Percentiles rank a stretch among this genome's conserved stretches.
These are phyloP conservation scores for Hirsutella thompsonii DNA, from an alignment of 2,329 filamentous ascomycete genomes.

Conservation along the genomic window DNA sequence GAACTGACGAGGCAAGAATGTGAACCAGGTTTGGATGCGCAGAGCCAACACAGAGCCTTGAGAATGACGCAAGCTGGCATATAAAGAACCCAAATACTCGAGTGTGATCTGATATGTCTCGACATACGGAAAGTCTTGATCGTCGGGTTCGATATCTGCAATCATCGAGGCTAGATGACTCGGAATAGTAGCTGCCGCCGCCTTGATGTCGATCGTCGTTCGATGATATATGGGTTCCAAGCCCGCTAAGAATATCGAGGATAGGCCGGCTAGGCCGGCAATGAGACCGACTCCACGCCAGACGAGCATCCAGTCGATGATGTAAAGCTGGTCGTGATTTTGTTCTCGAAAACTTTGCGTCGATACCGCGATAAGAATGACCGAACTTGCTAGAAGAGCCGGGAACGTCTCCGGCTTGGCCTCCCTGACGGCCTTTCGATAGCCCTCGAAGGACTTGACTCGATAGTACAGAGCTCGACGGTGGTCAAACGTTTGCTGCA, in stretches of 20 bases:
- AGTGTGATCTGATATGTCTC: conserved; percentile 31
- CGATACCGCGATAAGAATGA: conserved; percentile 37
- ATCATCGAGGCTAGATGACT: conserved; percentile 36
- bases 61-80: conserved; percentile 27
- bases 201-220: conserved; percentile 32
- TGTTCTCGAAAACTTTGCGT: conserved; percentile 21
- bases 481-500: conserved; percentile 24
- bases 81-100: conserved; percentile 37
- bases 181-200: conserved; percentile 27
- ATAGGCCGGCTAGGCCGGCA: conserved; percentile 20
- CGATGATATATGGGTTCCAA: conserved; percentile 34
- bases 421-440: conserved; percentile 35
- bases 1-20: conserved; percentile 32
- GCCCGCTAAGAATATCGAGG: conserved; percentile 23
- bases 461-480: conserved; percentile 29
- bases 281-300: conserved; percentile 41
- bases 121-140: conserved; percentile 20
- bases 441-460: conserved; percentile 35
- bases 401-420: conserved; percentile 31
- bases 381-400: conserved; percentile 36
- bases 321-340: conserved; percentile 34
- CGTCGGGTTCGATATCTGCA: conserved; percentile 26
- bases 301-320: conserved; percentile 42
- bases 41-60: conserved; percentile 31
- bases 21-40: conserved; percentile 40